Percentiles rank a stretch among this genome's conserved stretches.
Evolutionary conservation across 1,284 basidiomycete species (phyloP).

Genomic region (Pseudozyma flocculosa): DNA sequence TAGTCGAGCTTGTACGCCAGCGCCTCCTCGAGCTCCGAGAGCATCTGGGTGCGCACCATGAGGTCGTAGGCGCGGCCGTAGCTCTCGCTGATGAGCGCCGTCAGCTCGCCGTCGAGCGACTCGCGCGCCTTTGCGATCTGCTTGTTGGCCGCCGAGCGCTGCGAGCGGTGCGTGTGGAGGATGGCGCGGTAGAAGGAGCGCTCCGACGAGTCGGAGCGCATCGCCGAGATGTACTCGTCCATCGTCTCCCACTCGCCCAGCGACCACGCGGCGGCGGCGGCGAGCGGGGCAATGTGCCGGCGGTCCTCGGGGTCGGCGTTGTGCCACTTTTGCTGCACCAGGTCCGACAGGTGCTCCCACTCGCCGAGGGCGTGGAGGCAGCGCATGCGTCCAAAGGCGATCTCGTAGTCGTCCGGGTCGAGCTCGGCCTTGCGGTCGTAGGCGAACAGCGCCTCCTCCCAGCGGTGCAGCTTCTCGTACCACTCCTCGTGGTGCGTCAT

Average conservation of each 20-base stretch:
- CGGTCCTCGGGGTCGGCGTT: constrained; percentile 80
- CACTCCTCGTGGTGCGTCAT: constrained; percentile 89
- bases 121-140: constrained; percentile 96
- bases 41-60: constrained; percentile 96
- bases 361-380: constrained; percentile 96
- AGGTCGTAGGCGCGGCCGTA: constrained; percentile 92
- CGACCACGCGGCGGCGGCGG: constrained; percentile 95
- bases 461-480: constrained; percentile 94
- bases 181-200: constrained; percentile 95
- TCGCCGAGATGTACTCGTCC: constrained; percentile 94
- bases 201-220: constrained; percentile 92
- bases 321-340: constrained; percentile 87
- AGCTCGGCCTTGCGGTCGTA: constrained; percentile 79
- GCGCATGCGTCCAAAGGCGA: constrained; percentile 85
- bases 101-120: constrained; percentile 85
- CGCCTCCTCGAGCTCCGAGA: constrained; percentile 97
- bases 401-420: constrained; percentile 62
- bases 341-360: constrained; percentile 87
- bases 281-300: constrained; percentile 90
- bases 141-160: constrained; percentile 83
- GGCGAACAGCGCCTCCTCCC: constrained; percentile 88
- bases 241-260: constrained; percentile 96
- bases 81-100: constrained; percentile 88
- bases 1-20: constrained; percentile 78
- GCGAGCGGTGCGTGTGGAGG: constrained; percentile 90